These are phyloP conservation scores for Amylocarpus encephaloides DNA, from an alignment of 2,329 filamentous ascomycete genomes.

Conservation along the genomic window DNA sequence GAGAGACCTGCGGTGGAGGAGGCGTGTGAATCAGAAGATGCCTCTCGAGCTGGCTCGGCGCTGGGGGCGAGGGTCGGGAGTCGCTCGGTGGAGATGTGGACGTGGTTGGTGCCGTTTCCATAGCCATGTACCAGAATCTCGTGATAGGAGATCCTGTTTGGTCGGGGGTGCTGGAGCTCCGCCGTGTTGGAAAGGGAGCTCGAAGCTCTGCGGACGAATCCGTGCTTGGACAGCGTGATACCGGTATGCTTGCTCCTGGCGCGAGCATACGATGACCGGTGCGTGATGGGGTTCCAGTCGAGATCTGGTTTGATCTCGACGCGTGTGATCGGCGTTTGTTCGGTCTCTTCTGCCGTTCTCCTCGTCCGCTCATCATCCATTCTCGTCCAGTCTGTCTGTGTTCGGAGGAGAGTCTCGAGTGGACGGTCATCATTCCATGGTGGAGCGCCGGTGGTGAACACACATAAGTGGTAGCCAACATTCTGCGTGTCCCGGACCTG, in stretches of 20 bases:
- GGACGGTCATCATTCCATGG: conserved; percentile 24
- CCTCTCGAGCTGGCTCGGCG: conserved; percentile 4
- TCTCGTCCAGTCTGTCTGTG: conserved; percentile 17
- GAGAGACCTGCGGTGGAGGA: conserved; percentile 14
- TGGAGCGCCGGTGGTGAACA: conserved; percentile 21
- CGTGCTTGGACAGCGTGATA: conserved; percentile 21
- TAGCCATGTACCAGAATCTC: conserved; percentile 50
- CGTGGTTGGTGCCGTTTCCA: conserved; percentile 45
- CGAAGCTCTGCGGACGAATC: conserved; percentile 28
- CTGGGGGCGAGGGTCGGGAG: conserved; percentile 2
- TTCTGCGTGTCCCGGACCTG: conserved; percentile 53
- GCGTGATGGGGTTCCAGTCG: conserved; percentile 43
- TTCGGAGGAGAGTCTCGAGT: conserved; percentile 14
- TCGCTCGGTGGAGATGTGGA: conserved; percentile 8
- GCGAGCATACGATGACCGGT: conserved; percentile 11
- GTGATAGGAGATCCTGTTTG: conserved; percentile 34
- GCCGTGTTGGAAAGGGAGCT: conserved; percentile 24
- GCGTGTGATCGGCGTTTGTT: background rate
- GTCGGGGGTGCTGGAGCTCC: conserved; percentile 23
- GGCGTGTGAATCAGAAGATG: conserved; percentile 12
- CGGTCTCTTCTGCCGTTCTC: background rate
- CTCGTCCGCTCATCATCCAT: background rate
- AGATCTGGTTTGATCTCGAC: conserved; percentile 46
- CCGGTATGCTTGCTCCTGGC: conserved; percentile 12
- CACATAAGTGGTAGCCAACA: conserved; percentile 47